These are phyloP conservation scores for Epichloe scottii DNA, from an alignment of 2,329 filamentous ascomycete genomes.

Conservation along the genomic window DNA sequence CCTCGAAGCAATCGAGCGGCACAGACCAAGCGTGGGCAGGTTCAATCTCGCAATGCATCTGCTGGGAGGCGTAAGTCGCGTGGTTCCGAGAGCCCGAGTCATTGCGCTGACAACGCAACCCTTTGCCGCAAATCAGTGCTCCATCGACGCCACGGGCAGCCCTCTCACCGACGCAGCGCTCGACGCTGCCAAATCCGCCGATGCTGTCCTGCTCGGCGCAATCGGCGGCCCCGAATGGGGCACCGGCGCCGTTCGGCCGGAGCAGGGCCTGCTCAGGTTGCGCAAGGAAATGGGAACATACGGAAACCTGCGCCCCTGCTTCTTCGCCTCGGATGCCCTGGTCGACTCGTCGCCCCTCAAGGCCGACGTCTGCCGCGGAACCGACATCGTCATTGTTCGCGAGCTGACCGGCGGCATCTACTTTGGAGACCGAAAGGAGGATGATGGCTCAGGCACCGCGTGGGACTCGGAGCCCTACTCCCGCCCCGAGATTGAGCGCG, in stretches of 20 bases:
- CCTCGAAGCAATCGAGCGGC: slow-evolving; percentile 63
- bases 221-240: slow-evolving; percentile 98
- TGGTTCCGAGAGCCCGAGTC: not conserved
- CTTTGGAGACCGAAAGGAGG: slow-evolving; percentile 72
- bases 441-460: slow-evolving; percentile 40
- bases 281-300: slow-evolving; percentile 91
- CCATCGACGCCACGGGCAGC: slow-evolving; percentile 69
- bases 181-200: slow-evolving; percentile 66
- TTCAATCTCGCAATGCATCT: slow-evolving; percentile 85
- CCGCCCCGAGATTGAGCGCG: slow-evolving; percentile 72
- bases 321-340: slow-evolving; percentile 80
- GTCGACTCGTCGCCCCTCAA: slow-evolving; percentile 81
- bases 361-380: slow-evolving; percentile 69
- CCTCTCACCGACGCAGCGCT: slow-evolving; percentile 81
- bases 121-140: no score
- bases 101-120: not conserved
- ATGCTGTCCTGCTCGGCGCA: slow-evolving; percentile 83
- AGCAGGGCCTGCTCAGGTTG: slow-evolving; percentile 81
- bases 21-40: slow-evolving; percentile 51
- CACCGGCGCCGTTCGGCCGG: slow-evolving; percentile 73
- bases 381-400: slow-evolving; percentile 85
- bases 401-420: slow-evolving; percentile 91
- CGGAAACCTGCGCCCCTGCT: slow-evolving; percentile 91
- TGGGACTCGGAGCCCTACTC: slow-evolving; percentile 82
- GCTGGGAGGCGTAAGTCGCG: slow-evolving; percentile 65